Evolutionary conservation across 768 basidiomycete species (phyloP).

Genomic region (Chlorophyllum brunneum): DNA sequence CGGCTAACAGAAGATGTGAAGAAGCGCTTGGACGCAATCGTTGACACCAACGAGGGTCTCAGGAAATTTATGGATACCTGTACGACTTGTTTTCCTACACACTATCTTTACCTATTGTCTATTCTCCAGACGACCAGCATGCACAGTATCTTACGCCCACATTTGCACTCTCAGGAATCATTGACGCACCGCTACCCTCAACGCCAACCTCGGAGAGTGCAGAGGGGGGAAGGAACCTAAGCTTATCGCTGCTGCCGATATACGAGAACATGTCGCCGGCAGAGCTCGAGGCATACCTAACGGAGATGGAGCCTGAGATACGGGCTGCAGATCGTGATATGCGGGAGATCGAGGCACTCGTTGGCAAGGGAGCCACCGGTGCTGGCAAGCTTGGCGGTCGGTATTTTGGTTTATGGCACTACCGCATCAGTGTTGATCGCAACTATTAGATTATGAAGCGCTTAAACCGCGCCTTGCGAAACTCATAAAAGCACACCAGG

Average conservation of each 20-base stretch:
- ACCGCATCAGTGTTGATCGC: not conserved
- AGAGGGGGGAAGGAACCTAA: not conserved
- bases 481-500: conserved; percentile 53
- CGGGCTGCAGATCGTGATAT: conserved; percentile 80
- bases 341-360: conserved; percentile 69
- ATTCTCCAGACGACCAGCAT: conserved; percentile 64
- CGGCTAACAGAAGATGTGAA: conserved; percentile 61
- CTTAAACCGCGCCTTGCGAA: conserved; percentile 66
- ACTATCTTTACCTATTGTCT: not conserved
- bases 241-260: conserved; percentile 29
- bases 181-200: conserved; percentile 20
- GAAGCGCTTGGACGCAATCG: conserved; percentile 47
- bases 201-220: conserved; percentile 19
- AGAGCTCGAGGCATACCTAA: conserved; percentile 66
- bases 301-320: conserved; percentile 82
- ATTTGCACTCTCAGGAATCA: conserved; percentile 67
- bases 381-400: conserved; percentile 69
- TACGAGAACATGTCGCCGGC: conserved; percentile 64
- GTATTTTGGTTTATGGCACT: conserved; percentile 10
- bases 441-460: conserved; percentile 50
- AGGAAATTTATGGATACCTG: conserved; percentile 74
- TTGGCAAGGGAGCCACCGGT: conserved; percentile 65
- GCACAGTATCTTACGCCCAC: conserved; percentile 70
- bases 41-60: conserved; percentile 68
- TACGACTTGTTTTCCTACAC: conserved; percentile 37